Conservation (phyloP, 306 rosid species). For the Medicago lupulina region DNA sequence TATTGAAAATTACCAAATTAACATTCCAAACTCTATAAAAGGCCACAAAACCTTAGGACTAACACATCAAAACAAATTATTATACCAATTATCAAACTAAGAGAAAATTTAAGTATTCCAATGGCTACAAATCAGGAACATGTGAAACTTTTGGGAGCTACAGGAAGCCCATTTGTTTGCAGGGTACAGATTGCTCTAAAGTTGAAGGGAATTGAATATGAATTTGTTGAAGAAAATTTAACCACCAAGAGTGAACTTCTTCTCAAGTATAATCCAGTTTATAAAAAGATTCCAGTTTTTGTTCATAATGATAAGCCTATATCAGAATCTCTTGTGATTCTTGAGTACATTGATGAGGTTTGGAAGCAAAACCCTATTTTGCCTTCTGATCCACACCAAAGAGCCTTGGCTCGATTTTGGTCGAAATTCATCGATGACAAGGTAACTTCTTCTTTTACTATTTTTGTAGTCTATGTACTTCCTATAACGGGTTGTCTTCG, state of each 20-base stretch:
- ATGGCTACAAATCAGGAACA: constrained; percentile 44
- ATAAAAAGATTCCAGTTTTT: background rate
- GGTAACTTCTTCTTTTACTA: constrained; percentile 38
- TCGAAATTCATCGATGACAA: constrained; percentile 50
- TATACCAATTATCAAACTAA: background rate
- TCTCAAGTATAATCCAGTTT: background rate
- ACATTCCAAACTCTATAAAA: constrained; percentile 8
- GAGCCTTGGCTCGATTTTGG: background rate
- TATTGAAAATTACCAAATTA: background rate
- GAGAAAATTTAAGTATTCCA: background rate
- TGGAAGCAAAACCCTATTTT: background rate
- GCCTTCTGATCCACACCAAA: background rate
- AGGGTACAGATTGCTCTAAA: constrained; percentile 58
- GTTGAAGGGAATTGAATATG: constrained; percentile 60
- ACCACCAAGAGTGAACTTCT: constrained; percentile 51
- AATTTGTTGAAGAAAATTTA: constrained; percentile 49
- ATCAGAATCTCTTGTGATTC: background rate
- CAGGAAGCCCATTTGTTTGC: constrained; percentile 54
- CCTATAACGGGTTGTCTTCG: no score
- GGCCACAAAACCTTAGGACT: background rate
- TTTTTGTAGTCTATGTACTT: no score
- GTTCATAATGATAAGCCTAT: background rate
- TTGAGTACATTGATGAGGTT: background rate
- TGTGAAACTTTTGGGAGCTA: constrained; percentile 47
- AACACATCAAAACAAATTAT: background rate